phyloP scores from a whole-genome alignment of 1,284 basidiomycete genomes.

The Amylostereum areolatum region DNA sequence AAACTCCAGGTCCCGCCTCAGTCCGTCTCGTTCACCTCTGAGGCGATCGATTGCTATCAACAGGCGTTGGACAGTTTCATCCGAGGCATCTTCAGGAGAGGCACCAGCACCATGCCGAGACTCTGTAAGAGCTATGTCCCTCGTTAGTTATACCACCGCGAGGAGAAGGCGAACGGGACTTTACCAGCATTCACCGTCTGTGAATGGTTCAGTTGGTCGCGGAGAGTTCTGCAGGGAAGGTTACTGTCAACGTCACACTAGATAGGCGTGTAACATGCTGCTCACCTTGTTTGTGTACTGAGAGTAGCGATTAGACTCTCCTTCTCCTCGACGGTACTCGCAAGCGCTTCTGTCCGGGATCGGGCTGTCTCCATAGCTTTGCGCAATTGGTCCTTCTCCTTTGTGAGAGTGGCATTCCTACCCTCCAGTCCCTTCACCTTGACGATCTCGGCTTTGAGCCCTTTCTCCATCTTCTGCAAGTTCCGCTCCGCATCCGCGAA shows the following conservation, averaged over 20 bases:
- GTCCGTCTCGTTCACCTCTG: constrained; percentile 62
- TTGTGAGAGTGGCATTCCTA: constrained; percentile 29
- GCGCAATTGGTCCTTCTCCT: constrained; percentile 42
- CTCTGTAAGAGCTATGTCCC: no score
- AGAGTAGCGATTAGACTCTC: constrained; percentile 7
- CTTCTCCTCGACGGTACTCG: constrained; percentile 21
- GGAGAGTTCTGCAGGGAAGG: neutral
- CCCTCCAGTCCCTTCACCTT: constrained; percentile 29
- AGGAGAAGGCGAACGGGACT: no score
- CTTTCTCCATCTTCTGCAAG: constrained; percentile 32
- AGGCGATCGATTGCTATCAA: constrained; percentile 60
- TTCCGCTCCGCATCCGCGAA: constrained; percentile 35
- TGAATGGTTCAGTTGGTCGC: neutral
- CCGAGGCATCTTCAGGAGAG: constrained; percentile 14
- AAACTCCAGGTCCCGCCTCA: constrained; percentile 66
- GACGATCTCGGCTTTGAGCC: constrained; percentile 36
- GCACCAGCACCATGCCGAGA: neutral
- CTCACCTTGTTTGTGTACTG: neutral
- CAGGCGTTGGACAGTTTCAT: constrained; percentile 42
- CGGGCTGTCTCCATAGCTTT: constrained; percentile 34
- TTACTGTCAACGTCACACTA: neutral
- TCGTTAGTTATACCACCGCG: no score
- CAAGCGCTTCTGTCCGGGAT: constrained; percentile 22
- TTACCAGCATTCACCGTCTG: neutral
- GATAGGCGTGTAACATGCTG: neutral